Conservation (phyloP, 495 filamentous ascomycete genomes). For the Neurospora africana region DNA sequence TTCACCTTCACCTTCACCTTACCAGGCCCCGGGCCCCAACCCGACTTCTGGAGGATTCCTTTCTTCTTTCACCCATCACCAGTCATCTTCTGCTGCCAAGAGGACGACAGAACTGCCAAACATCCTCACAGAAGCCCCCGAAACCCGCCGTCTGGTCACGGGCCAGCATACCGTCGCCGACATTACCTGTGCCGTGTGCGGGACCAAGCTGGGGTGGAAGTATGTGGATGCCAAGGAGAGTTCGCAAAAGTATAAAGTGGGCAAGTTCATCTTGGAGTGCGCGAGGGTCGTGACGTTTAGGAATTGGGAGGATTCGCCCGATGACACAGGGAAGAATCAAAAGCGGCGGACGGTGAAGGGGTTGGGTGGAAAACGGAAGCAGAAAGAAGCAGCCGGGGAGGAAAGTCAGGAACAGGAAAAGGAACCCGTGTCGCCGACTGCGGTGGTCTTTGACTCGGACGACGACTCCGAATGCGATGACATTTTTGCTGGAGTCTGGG, state of each 20-base stretch:
- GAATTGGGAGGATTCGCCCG: slow-evolving; percentile 52
- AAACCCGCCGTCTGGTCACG: slow-evolving; percentile 67
- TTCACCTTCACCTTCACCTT: slow-evolving; percentile 15
- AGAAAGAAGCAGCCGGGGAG: neutral
- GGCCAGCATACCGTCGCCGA: slow-evolving; percentile 60
- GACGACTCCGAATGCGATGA: slow-evolving; percentile 96
- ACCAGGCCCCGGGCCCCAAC: slow-evolving; percentile 7
- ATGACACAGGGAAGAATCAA: neutral
- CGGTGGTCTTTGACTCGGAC: slow-evolving; percentile 72
- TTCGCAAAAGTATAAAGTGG: slow-evolving; percentile 81
- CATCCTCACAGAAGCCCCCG: slow-evolving; percentile 38
- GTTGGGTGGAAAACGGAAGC: neutral
- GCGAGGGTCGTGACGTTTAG: slow-evolving; percentile 53
- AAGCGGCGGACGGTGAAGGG: neutral
- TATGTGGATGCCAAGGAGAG: slow-evolving; percentile 78
- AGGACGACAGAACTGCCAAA: slow-evolving; percentile 31
- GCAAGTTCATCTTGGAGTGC: slow-evolving; percentile 92
- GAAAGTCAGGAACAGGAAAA: neutral
- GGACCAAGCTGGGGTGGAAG: slow-evolving; percentile 77
- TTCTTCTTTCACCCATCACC: neutral
- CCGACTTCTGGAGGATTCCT: neutral
- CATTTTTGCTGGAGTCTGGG: slow-evolving; percentile 82
- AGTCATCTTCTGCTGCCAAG: neutral
- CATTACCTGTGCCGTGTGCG: slow-evolving; percentile 43
- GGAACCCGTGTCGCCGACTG: slow-evolving; percentile 8